A percentile compares a stretch with the other conserved stretches of the same genome.
Conservation (phyloP, 306 rosid species). For the Astragalus membranaceus region DNA sequence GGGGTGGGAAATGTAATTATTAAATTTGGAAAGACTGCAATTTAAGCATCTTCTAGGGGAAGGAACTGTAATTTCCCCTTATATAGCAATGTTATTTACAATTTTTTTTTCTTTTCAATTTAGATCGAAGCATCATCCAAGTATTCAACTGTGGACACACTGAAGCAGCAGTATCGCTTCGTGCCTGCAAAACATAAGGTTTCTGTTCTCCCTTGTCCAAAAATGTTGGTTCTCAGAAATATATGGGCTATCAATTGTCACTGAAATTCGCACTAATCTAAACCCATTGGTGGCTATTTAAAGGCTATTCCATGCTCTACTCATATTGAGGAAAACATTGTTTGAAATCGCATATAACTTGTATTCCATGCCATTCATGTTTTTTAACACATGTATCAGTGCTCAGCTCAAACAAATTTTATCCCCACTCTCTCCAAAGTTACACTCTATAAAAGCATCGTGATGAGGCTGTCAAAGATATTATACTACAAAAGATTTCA, state of each 20-base stretch:
- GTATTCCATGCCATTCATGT: not conserved
- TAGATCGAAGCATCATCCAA: conserved; percentile 90
- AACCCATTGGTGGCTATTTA: not conserved
- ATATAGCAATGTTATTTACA: not conserved
- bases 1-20: not conserved
- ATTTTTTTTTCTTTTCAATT: conserved; percentile 15
- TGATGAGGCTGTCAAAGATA: not conserved
- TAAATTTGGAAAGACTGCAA: not conserved
- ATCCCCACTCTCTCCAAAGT: too few relatives aligned
- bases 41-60: not conserved
- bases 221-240: not conserved
- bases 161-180: conserved; percentile 74
- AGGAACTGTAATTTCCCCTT: not conserved
- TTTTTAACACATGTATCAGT: not conserved
- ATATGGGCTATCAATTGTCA: not conserved
- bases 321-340: not conserved
- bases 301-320: not conserved
- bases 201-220: not conserved
- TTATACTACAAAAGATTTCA: not conserved
- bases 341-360: not conserved
- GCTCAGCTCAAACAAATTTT: not conserved
- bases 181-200: conserved; percentile 88
- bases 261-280: not conserved
- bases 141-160: conserved; percentile 87
- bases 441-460: not conserved